Conservation (phyloP, 495 filamentous ascomycete genomes). For the Annulohypoxylon bovei region DNA sequence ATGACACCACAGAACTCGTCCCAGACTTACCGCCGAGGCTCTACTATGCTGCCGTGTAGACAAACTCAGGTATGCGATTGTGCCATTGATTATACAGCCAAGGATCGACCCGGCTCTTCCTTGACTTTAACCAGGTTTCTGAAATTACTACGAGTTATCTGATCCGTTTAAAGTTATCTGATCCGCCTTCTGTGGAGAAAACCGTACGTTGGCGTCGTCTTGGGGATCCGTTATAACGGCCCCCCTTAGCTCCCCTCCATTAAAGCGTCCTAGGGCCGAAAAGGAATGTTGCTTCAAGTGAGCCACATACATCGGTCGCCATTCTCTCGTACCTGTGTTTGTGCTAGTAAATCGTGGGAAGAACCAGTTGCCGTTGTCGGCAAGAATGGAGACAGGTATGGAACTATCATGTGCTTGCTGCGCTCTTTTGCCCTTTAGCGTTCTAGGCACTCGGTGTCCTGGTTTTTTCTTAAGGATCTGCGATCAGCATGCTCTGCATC, state of each 20-base stretch:
- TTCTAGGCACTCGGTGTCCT: conserved; percentile 23
- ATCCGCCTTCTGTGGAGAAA: conserved; percentile 41
- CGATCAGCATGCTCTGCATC: conserved; percentile 26
- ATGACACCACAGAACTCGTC: conserved; percentile 15
- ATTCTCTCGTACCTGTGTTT: conserved; percentile 16
- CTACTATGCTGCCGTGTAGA: too few species aligned
- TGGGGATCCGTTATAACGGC: conserved; percentile 28
- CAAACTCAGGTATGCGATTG: background rate
- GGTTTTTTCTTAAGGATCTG: conserved; percentile 13
- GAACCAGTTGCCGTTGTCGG: conserved; percentile 41
- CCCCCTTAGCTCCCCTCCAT: background rate
- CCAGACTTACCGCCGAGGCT: conserved; percentile 16
- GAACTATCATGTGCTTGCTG: conserved; percentile 30
- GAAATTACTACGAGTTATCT: conserved; percentile 42
- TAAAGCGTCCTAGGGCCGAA: conserved; percentile 33
- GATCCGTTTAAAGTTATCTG: conserved; percentile 50
- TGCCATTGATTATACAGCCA: conserved; percentile 24
- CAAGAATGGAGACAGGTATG: conserved; percentile 41
- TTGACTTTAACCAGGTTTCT: conserved; percentile 22
- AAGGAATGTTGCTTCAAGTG: conserved; percentile 40
- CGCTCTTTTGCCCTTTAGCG: conserved; percentile 27
- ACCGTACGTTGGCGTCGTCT: conserved; percentile 21
- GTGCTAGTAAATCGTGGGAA: conserved; percentile 22
- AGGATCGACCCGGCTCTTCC: conserved; percentile 24
- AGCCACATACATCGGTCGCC: conserved; percentile 23